These are phyloP conservation scores for Xylariaceae sp. DNA, from an alignment of 2,329 filamentous ascomycete genomes.

Conservation along the genomic window DNA sequence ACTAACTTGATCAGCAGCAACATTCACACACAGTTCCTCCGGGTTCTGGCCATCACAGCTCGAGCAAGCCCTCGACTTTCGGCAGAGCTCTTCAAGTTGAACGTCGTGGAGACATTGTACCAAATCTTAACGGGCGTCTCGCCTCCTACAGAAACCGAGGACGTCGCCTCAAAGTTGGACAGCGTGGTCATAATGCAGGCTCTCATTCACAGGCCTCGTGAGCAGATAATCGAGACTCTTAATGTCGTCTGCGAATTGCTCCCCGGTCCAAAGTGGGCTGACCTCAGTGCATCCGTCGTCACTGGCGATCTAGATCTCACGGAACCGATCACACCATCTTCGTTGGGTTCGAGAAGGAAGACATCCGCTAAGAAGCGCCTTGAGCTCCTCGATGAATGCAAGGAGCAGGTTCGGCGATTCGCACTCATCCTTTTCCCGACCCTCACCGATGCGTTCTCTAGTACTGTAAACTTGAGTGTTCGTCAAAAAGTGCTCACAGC, in stretches of 20 bases:
- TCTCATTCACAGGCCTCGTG: conserved; percentile 87
- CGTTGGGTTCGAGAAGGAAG: conserved; percentile 43
- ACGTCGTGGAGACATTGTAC: conserved; percentile 94
- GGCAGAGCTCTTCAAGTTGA: conserved; percentile 88
- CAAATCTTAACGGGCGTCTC: conserved; percentile 96
- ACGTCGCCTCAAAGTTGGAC: conserved; percentile 82
- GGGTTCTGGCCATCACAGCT: conserved; percentile 85
- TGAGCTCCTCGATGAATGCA: conserved; percentile 78
- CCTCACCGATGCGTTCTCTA: conserved; percentile 93
- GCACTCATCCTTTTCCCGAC: conserved; percentile 91
- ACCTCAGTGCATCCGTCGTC: conserved; percentile 34
- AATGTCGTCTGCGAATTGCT: conserved; percentile 96
- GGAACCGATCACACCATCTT: conserved; percentile 38
- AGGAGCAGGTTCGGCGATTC: conserved; percentile 82
- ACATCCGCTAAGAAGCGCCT: conserved; percentile 74
- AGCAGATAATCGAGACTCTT: conserved; percentile 94
- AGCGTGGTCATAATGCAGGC: conserved; percentile 99
- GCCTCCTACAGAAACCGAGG: conserved; percentile 72
- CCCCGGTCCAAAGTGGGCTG: conserved; percentile 62
- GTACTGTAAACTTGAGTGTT: conserved; percentile 91
- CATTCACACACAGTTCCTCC: conserved; percentile 94
- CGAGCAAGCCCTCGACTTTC: conserved; percentile 84
- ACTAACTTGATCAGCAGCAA: conserved; percentile 92
- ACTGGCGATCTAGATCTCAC: conserved; percentile 26
- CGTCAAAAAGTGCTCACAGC: conserved; percentile 92